Evolutionary conservation across 1,284 basidiomycete genomes (phyloP), one percentile per base, ranked within the genome.

Genomic region (Ganoderma boninense): DNA sequence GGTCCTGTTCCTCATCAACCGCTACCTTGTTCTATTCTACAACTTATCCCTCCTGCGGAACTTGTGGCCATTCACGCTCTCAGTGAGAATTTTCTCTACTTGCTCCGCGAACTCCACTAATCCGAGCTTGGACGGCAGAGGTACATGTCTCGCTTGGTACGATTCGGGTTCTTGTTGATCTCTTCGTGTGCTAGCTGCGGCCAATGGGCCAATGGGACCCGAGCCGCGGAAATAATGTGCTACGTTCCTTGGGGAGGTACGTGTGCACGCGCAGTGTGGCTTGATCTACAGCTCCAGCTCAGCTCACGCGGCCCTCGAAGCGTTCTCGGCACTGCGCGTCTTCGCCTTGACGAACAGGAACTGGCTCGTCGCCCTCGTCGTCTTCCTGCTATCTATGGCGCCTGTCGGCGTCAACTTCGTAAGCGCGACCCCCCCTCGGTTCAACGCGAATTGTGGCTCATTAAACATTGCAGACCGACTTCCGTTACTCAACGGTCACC

Each of bases 241-340:
- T 67, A 67, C 40, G 29, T 67, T 8, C 66, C 66, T 11, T 67
- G 66, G 66, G 66, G 44, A 13, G 46, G 66, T 67, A 32, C 4
- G 60, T 2, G 4, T 23, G 11, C n/a, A 32, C 16, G 29, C 3
- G 13, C 56, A 16, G 18, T 26, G 20, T 38, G 16, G 35, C 5
- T 32, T 18, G 40, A 8, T 8, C 13, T 2, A 14, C 29, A 32
- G 29, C 29, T 2, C 29, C n/a, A n/a, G n/a, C n/a, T n/a, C 18
- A 16, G n/a, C 44, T 43, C 8, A 56, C 10, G 16, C 11, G 2
- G 2, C 26, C 13, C 32, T 20, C 42, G 29, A 32, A 71, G 69
- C 64, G 1, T 68, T 71, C 59, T 68, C 69, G 1, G 69, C 57
- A 7, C 60, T 71, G 42, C 69, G 69, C 1, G 66, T 62, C 3